phyloP scores from a whole-genome alignment of 805 yeast species.

The Kazachstania africana region DNA sequence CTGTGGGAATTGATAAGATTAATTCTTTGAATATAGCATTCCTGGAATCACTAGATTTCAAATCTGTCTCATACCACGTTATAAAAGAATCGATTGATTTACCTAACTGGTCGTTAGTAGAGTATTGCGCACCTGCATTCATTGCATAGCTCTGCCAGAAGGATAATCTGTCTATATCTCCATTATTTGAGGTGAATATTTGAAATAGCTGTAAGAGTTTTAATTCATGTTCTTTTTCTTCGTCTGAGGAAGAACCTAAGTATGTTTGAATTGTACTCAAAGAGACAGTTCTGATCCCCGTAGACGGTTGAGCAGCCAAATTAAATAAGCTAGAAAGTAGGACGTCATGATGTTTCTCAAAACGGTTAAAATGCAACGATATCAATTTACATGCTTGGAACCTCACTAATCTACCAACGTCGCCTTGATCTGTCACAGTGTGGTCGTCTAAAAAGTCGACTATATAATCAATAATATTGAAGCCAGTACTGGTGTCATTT shows the following conservation, averaged over 20 bases:
- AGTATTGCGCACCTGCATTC: slow-evolving; percentile 46
- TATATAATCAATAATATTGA: background rate
- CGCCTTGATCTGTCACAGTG: slow-evolving; percentile 72
- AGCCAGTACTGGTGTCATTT: background rate
- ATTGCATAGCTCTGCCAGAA: slow-evolving; percentile 42
- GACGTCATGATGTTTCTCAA: background rate
- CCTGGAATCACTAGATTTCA: slow-evolving; percentile 1
- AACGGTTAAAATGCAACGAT: slow-evolving; percentile 13
- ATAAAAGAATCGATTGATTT: slow-evolving; percentile 32
- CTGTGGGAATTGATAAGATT: slow-evolving; percentile 4
- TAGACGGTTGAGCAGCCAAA: slow-evolving; percentile 53
- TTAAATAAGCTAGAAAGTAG: slow-evolving; percentile 27
- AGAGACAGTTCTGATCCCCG: slow-evolving; percentile 18
- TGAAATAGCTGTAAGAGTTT: background rate
- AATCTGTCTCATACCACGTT: slow-evolving; percentile 18
- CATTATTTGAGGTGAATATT: background rate
- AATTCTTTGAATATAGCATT: slow-evolving; percentile 3
- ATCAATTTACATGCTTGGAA: slow-evolving; percentile 36
- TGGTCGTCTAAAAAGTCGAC: slow-evolving; percentile 55
- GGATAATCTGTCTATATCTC: background rate
- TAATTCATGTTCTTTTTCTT: background rate
- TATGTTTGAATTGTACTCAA: background rate
- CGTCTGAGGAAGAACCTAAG: background rate
- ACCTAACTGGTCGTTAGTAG: slow-evolving; percentile 35
- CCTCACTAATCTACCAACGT: slow-evolving; percentile 76